Base-by-base conservation (phyloP, 805 yeast genomes). In the Vanderwaltozyma verrucispora region DNA sequence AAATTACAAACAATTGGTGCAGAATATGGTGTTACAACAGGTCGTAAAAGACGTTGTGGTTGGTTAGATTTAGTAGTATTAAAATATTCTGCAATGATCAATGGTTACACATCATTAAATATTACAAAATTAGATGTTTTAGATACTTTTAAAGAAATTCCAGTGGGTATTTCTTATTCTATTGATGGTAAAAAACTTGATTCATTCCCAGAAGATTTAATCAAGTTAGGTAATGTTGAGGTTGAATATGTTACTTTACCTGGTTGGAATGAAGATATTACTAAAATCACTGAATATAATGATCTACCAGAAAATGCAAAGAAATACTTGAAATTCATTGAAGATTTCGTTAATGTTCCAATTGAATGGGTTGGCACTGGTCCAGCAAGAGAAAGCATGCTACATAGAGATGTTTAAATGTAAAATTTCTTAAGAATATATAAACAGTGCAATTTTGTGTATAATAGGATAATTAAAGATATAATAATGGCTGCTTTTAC, bases 351-450 rank as follows among this genome's bases (percentile, higher is more conserved):
- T 44, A 71, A 72, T 34, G 89, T 85, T 41, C 95, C 94, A 39
- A 73, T 92, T 46, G 82, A 81, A 61, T 92, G 96, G 96, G 92
- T 92, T 44, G 98, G 98, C 59, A 92, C 95, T 40, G 98, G 98
- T 45, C 96, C 98, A 46, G 95, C 86, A 37, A 83, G 97, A 68
- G 94, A 82, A 40, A 77, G 88, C 27, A 88, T 87, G 96, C 71
- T 87, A 51, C 77, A 75, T 50, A 80, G 76, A 60, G 47, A 56
- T 42, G 40, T 48, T 39, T 45, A 37, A 32, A 9, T 15, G 3
- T 6, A 9, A n/a, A n/a, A n/a, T n/a, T n/a, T n/a, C n/a, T n/a
- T n/a, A n/a, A n/a, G n/a, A n/a, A n/a, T n/a, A n/a, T n/a, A n/a
- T n/a, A n/a, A n/a, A n/a, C n/a, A n/a, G n/a, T n/a, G n/a, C n/a